phyloP scores from a whole-genome alignment of 805 yeast species.

The Lipomyces orientalis region DNA sequence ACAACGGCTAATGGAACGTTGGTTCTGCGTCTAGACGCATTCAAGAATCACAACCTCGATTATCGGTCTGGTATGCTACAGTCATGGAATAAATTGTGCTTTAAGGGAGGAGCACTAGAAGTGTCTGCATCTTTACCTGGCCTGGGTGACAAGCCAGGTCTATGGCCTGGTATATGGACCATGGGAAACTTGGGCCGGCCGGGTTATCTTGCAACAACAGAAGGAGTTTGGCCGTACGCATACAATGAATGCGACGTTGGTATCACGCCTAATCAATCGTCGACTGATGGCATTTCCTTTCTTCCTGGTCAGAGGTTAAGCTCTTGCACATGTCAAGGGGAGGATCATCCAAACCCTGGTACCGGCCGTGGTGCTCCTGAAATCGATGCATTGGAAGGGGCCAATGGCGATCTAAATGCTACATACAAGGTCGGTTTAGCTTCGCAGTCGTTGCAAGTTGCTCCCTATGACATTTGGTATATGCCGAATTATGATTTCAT shows the following conservation, averaged over 20 bases:
- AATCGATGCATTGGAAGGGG: slow-evolving; percentile 90
- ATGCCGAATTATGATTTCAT: slow-evolving; percentile 83
- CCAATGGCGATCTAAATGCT: slow-evolving; percentile 52
- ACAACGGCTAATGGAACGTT: slow-evolving; percentile 77
- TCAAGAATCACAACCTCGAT: slow-evolving; percentile 72
- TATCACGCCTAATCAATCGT: slow-evolving; percentile 90
- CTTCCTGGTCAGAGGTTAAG: slow-evolving; percentile 83
- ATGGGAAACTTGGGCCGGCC: slow-evolving; percentile 93
- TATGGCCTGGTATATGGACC: slow-evolving; percentile 98
- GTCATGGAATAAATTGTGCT: slow-evolving; percentile 90
- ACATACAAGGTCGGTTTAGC: slow-evolving; percentile 57
- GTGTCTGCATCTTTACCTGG: slow-evolving; percentile 80
- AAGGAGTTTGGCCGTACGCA: slow-evolving; percentile 95
- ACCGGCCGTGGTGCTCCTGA: slow-evolving; percentile 95
- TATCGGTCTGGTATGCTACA: slow-evolving; percentile 93
- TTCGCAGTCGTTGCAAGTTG: slow-evolving; percentile 90
- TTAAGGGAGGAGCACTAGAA: slow-evolving; percentile 81
- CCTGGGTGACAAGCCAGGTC: slow-evolving; percentile 74
- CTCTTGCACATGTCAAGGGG: slow-evolving; percentile 79
- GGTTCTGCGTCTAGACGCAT: slow-evolving; percentile 77
- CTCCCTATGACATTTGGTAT: slow-evolving; percentile 95
- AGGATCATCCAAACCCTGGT: slow-evolving; percentile 87
- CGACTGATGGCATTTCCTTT: slow-evolving; percentile 85
- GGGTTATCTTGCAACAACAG: slow-evolving; percentile 84
- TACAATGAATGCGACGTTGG: slow-evolving; percentile 91